phyloP scores from a whole-genome alignment of 2,329 filamentous ascomycete genomes.

The Botrytis deweyae region DNA sequence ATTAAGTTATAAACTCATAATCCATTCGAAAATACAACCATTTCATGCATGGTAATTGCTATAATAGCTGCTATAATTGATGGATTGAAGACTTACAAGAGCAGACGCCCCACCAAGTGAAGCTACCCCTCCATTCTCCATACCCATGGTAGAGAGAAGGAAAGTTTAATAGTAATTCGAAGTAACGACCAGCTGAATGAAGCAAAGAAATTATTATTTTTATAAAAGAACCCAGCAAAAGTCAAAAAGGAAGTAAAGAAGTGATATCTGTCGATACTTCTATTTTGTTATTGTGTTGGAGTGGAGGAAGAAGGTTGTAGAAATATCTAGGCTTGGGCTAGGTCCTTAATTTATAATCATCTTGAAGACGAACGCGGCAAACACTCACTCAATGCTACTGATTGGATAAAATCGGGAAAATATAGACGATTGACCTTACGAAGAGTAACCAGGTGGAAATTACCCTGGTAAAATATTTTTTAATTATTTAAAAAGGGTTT shows the following conservation, averaged over 20 bases:
- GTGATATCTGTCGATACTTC: background rate
- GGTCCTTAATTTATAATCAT: background rate
- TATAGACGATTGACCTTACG: background rate
- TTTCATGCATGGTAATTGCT: background rate
- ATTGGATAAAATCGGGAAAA: background rate
- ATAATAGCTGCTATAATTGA: background rate
- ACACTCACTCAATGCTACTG: background rate
- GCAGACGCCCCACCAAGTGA: background rate
- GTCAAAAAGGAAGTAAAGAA: background rate
- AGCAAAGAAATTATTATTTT: background rate
- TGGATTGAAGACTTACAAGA: background rate
- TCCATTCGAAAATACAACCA: background rate
- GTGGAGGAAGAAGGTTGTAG: background rate
- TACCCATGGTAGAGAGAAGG: background rate
- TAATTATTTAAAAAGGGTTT: too few species aligned
- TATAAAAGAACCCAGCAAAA: background rate
- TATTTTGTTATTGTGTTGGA: background rate
- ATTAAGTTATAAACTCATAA: background rate
- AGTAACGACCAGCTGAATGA: background rate
- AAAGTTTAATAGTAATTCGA: background rate
- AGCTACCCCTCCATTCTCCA: background rate
- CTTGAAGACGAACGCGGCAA: background rate
- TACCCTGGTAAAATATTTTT: too few species aligned
- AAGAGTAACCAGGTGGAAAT: too few species aligned
- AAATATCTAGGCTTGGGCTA: background rate